Evolutionary conservation across 306 rosid genomes (phyloP).

Genomic region (Arachis hypogaea): DNA sequence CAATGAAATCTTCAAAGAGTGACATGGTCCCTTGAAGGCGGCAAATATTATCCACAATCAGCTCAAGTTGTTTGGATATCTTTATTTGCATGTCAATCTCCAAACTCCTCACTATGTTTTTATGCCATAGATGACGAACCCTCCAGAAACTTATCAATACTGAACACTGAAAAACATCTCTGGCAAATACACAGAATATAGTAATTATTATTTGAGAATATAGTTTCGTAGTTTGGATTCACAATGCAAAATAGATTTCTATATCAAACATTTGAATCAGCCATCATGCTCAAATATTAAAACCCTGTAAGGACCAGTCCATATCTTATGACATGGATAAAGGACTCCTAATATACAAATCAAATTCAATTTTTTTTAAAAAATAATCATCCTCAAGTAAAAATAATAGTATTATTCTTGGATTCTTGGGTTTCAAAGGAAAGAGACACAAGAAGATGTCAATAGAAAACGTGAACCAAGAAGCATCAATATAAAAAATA

Average conservation of each 20-base stretch:
- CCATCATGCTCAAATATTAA: slow-evolving; percentile 36
- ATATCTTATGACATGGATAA: slow-evolving; percentile 32
- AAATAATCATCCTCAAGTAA: slow-evolving; percentile 18
- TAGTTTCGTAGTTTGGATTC: neutral
- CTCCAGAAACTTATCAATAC: slow-evolving; percentile 82
- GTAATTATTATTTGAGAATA: slow-evolving; percentile 32
- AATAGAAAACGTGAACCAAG: slow-evolving; percentile 21
- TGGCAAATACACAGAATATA: slow-evolving; percentile 43
- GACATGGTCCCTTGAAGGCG: slow-evolving; percentile 49
- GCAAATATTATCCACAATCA: slow-evolving; percentile 65
- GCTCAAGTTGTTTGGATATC: slow-evolving; percentile 64
- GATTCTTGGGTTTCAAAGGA: slow-evolving; percentile 12
- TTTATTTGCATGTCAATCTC: slow-evolving; percentile 64
- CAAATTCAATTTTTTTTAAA: neutral
- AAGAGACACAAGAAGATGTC: slow-evolving; percentile 12
- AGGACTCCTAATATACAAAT: neutral
- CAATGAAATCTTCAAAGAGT: slow-evolving; percentile 72
- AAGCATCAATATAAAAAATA: slow-evolving; percentile 24
- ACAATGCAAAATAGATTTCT: slow-evolving; percentile 13
- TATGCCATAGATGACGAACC: slow-evolving; percentile 85
- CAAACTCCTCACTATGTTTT: slow-evolving; percentile 62
- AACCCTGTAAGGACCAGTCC: slow-evolving; percentile 24
- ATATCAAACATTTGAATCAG: slow-evolving; percentile 16
- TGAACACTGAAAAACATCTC: slow-evolving; percentile 92
- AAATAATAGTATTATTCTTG: slow-evolving; percentile 22